Evolutionary conservation across 495 filamentous ascomycete species (phyloP), one percentile per base, ranked within the genome.

Genomic region (Mytilinidion resinicola): DNA sequence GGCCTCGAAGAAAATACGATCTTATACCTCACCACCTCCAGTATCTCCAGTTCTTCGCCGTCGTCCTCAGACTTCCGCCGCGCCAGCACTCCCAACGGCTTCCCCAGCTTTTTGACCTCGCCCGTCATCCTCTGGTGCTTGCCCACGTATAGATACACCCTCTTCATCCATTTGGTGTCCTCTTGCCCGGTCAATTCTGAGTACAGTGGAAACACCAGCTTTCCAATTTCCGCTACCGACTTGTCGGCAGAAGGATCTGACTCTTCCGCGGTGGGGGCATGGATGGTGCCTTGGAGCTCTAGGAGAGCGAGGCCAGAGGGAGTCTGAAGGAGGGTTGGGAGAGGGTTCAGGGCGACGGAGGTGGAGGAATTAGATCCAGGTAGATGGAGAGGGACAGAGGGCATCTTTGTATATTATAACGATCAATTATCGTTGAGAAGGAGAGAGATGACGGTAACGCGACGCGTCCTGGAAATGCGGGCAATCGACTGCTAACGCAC

Each of bases 1-100:
- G 93, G 93, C 51, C 93, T 77, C 66, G 75, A 77, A 57, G 86
- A 86, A 74, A 98, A 98, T 14, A 96, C 72, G 53, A 98, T 70
- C 76, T 96, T 97, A 66, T 83, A 92, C 71, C 83, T 86, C 48
- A 98, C 80, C 60, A 98, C 82, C 70, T 97, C 91, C 57, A 89
- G 82, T 62, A 98, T 82, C 68, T 86, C 83, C 59, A 86, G 55
- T 57, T 85, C 80, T 42, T 83, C 78, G 5, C 25, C 47, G 14
- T 50, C 68, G 19, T 53, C 46, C 7, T 42, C 5, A 9, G 10
- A 17, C 42, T 53, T 56, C 49, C 77, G 76, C 65, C 78, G 81
- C 62, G 78, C 77, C n/a, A 96, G 76, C 10, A 97, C 78, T 9
- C 85, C 95, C 62, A 96, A 66, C 11, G 91, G 83, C 57, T 82